Base-by-base conservation (phyloP, 768 basidiomycete genomes). In the Leccinum variicolor region DNA sequence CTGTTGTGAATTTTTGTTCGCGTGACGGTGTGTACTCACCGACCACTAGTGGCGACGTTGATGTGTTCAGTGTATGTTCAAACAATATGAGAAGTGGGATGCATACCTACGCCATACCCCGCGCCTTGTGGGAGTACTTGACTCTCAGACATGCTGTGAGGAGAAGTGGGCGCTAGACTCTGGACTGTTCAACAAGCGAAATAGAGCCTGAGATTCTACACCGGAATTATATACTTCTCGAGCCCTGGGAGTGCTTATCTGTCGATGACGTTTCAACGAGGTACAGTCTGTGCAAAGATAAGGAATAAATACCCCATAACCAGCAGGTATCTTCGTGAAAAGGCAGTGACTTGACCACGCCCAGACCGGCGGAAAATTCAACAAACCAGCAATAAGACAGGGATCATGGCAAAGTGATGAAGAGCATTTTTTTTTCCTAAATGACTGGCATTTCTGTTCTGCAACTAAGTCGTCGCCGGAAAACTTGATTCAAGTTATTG, bases 41-140 rank as follows among this genome's bases (percentile, higher is more conserved):
- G 55, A 85, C 77, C 61, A 84, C 83, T 84, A 62, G 47, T 1
- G 9, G 50, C 46, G 52, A n/a, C 17, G 36, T 9, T 19, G 17
- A 8, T 50, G n/a, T 10, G 34, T 41, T 61, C 39, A 58, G 57
- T 52, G 10, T n/a, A 31, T 23, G 50, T 8, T 33, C 19, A 17
- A 29, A 39, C 17, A 10, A 58, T 51, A 57, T 8, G 25, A 50
- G 17, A 48, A 54, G 23, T 46, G 33, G 13, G 19, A 15, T 28
- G 69, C 81, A 63, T 64, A 88, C 88, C 86, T 56, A 90, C 90
- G 45, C 91, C 91, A 78, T 92, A 93, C 34, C 92, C 91, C 14
- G 89, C 91, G 33, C 87, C 89, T 75, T 90, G 86, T 23, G 90
- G 90, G 52, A 92, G 78, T 25, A 87, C 73, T 52, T 72, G 61